These are phyloP conservation scores for Silene noctiflora DNA, from an alignment of 179 eudicot genomes.

Conservation along the genomic window DNA sequence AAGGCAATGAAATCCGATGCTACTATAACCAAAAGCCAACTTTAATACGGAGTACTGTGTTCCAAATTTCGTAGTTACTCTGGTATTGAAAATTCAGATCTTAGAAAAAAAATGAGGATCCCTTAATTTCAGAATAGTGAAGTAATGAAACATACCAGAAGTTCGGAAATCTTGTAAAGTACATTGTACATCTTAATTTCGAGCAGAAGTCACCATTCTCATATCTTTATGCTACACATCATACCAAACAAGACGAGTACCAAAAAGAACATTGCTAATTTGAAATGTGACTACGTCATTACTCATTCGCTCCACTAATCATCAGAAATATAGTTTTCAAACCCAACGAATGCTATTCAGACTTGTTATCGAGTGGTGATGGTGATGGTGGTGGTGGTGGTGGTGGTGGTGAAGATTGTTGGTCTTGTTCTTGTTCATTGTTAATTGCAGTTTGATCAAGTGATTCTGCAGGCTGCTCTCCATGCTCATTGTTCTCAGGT, in stretches of 20 bases:
- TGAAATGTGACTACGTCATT: slow-evolving; percentile 5
- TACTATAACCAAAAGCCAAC: too few species aligned
- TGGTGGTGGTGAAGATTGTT: too few species aligned
- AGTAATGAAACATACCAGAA: slow-evolving; percentile 7
- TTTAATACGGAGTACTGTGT: too few species aligned
- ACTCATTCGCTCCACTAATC: background rate
- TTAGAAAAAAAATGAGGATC: background rate
- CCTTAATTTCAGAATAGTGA: background rate
- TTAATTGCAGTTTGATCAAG: slow-evolving; percentile 41
- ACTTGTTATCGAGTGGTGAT: slow-evolving; percentile 27
- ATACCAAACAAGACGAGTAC: background rate
- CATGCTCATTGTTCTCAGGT: slow-evolving; percentile 65
- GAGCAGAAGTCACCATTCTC: background rate
- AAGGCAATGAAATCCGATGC: too few species aligned
- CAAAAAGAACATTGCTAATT: background rate
- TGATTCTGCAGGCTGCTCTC: slow-evolving; percentile 50
- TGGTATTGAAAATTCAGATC: too few species aligned
- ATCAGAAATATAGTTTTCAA: background rate
- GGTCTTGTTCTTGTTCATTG: slow-evolving; percentile 44
- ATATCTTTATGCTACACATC: too few species aligned
- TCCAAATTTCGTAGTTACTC: too few species aligned
- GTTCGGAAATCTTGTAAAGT: background rate
- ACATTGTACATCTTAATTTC: slow-evolving; percentile 18
- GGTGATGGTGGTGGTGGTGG: background rate
- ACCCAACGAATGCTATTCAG: slow-evolving; percentile 4